A percentile compares a stretch with the other conserved stretches of the same genome.
phyloP scores from a whole-genome alignment of 2,329 filamentous ascomycete genomes.

The Colletotrichum brevisporum region DNA sequence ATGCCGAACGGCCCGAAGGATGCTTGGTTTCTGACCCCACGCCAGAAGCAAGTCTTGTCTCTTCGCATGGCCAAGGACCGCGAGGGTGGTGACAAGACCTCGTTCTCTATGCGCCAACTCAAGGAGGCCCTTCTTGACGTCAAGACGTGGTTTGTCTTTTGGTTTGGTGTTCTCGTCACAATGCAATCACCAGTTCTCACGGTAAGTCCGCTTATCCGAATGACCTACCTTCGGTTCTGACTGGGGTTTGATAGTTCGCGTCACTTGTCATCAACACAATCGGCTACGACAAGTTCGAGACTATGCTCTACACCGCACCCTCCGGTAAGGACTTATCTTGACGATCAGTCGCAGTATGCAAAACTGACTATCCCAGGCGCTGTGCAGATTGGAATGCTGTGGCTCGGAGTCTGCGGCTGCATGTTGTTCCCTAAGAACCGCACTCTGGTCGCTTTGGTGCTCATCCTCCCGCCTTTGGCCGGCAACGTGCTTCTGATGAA shows the following conservation, averaged over 20 bases:
- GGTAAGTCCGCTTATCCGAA: conserved; percentile 38
- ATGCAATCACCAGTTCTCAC: conserved; percentile 62
- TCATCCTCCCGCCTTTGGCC: conserved; percentile 58
- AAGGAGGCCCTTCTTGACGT: conserved; percentile 59
- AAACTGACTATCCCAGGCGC: conserved; percentile 49
- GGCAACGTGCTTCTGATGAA: conserved; percentile 60
- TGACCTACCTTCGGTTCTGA: not conserved
- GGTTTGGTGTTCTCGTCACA: conserved; percentile 61
- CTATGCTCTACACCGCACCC: conserved; percentile 62
- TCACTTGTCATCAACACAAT: conserved; percentile 64
- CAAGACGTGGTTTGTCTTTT: conserved; percentile 60
- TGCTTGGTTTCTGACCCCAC: conserved; percentile 63
- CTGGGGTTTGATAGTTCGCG: conserved; percentile 53
- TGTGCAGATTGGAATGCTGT: conserved; percentile 60
- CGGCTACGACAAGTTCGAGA: conserved; percentile 59
- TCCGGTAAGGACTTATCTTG: conserved; percentile 44
- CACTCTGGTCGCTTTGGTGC: conserved; percentile 53
- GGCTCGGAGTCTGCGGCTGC: conserved; percentile 59
- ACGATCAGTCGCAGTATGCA: not conserved
- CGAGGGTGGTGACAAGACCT: conserved; percentile 54
- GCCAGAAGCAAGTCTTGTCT: conserved; percentile 58
- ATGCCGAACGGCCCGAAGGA: conserved; percentile 62
- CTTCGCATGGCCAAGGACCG: conserved; percentile 50
- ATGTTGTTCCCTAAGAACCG: conserved; percentile 56
- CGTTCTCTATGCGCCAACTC: conserved; percentile 59